These are phyloP conservation scores for Narthecium ossifragum DNA, from an alignment of 106 monocot species.

Conservation along the genomic window DNA sequence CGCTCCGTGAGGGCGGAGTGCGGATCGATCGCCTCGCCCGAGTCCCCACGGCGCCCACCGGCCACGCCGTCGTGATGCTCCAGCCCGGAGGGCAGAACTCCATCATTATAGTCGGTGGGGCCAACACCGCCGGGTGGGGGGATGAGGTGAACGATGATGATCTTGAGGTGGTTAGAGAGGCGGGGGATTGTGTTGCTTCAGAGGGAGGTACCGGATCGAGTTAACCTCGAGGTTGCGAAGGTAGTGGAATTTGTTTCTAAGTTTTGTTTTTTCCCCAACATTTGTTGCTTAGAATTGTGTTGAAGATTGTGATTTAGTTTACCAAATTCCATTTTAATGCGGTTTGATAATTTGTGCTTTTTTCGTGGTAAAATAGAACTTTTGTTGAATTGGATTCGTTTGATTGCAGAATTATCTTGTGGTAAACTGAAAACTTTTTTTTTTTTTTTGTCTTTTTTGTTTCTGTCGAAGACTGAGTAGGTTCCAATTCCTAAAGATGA, in stretches of 20 bases:
- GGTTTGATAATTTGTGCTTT: no score
- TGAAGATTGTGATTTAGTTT: background rate
- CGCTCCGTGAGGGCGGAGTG: slow-evolving; percentile 48
- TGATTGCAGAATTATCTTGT: no score
- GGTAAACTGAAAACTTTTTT: no score
- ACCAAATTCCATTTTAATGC: no score
- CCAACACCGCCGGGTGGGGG: slow-evolving; percentile 78
- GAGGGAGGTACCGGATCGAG: slow-evolving; percentile 86
- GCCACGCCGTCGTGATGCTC: slow-evolving; percentile 94
- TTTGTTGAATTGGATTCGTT: no score
- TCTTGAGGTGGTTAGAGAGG: slow-evolving; percentile 43
- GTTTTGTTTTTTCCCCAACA: background rate
- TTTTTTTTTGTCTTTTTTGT: no score
- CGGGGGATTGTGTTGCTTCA: slow-evolving; percentile 75
- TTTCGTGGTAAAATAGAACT: no score
- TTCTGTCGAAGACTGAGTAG: no score
- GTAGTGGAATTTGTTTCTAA: slow-evolving; percentile 12
- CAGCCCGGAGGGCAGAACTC: slow-evolving; percentile 72
- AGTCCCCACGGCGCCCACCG: slow-evolving; percentile 49
- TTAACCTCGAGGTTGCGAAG: slow-evolving; percentile 81
- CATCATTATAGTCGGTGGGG: slow-evolving; percentile 88
- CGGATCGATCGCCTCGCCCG: slow-evolving; percentile 36
- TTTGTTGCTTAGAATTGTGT: background rate
- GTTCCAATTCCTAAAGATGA: no score
- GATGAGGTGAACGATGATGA: slow-evolving; percentile 25